These are phyloP conservation scores for Kodamaea lidongshanica DNA, from an alignment of 805 yeast genomes.

Conservation along the genomic window DNA sequence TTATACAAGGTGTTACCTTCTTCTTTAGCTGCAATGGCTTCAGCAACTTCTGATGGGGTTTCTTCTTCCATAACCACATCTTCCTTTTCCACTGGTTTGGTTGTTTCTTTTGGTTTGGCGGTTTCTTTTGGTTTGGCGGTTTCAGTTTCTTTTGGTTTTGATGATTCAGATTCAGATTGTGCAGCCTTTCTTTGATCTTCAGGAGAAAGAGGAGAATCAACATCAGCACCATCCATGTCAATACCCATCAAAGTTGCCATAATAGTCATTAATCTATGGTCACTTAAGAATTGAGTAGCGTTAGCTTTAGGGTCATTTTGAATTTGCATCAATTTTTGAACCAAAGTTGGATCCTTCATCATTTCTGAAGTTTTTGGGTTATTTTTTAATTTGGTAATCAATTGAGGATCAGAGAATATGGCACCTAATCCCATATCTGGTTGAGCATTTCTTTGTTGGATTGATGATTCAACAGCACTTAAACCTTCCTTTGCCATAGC, in stretches of 20 bases:
- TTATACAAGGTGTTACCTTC: slow-evolving; percentile 86
- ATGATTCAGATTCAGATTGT: slow-evolving; percentile 6
- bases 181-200: slow-evolving; percentile 4
- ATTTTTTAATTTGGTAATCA: slow-evolving; percentile 64
- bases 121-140: neutral
- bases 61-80: slow-evolving; percentile 34
- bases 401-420: slow-evolving; percentile 73
- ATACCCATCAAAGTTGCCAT: slow-evolving; percentile 83
- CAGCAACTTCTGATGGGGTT: slow-evolving; percentile 30
- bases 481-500: slow-evolving; percentile 85
- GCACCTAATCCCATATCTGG: slow-evolving; percentile 74
- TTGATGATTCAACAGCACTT: slow-evolving; percentile 59
- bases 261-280: slow-evolving; percentile 83
- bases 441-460: slow-evolving; percentile 43
- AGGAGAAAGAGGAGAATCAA: slow-evolving; percentile 11
- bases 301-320: slow-evolving; percentile 71
- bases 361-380: slow-evolving; percentile 85
- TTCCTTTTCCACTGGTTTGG: slow-evolving; percentile 12
- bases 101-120: slow-evolving; percentile 8
- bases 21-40: slow-evolving; percentile 68
- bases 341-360: slow-evolving; percentile 83
- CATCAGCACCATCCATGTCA: slow-evolving; percentile 48
- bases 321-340: slow-evolving; percentile 56
- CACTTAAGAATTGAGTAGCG: slow-evolving; percentile 63
- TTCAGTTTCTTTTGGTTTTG: neutral